Conservation (phyloP, 2,329 filamentous ascomycete genomes). For the Talaromyces rugulosus region DNA sequence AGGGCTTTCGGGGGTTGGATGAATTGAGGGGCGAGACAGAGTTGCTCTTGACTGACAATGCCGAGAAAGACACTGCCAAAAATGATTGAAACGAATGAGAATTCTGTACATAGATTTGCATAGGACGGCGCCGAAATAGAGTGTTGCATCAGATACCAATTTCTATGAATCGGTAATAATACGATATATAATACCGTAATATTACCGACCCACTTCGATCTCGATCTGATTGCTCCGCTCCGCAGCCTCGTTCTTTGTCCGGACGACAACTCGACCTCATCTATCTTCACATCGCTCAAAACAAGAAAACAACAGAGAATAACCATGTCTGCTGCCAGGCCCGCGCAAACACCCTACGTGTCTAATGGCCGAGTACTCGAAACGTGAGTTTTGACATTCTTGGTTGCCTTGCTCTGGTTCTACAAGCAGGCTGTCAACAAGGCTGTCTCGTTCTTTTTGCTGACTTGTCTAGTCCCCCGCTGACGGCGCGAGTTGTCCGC, state of each 20-base stretch:
- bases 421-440: neutral
- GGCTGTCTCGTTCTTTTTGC: constrained; percentile 3
- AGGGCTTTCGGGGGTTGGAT: constrained; percentile 75
- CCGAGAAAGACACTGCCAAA: neutral
- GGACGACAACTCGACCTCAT: neutral
- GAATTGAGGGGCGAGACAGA: constrained; percentile 32
- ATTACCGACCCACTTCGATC: neutral
- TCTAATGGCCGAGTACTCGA: constrained; percentile 37
- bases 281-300: neutral
- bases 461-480: constrained; percentile 34
- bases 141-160: neutral
- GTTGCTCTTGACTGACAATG: constrained; percentile 5
- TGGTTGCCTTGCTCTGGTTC: neutral
- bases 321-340: constrained; percentile 30
- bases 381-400: constrained; percentile 22
- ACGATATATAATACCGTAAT: neutral
- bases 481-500: constrained; percentile 39
- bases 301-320: neutral
- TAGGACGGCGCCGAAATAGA: neutral
- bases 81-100: neutral
- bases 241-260: neutral
- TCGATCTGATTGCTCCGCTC: neutral
- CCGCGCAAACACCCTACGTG: constrained; percentile 28
- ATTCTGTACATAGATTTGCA: neutral
- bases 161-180: neutral